Conservation (phyloP, 768 basidiomycete species). For the Scleroderma citrinum region DNA sequence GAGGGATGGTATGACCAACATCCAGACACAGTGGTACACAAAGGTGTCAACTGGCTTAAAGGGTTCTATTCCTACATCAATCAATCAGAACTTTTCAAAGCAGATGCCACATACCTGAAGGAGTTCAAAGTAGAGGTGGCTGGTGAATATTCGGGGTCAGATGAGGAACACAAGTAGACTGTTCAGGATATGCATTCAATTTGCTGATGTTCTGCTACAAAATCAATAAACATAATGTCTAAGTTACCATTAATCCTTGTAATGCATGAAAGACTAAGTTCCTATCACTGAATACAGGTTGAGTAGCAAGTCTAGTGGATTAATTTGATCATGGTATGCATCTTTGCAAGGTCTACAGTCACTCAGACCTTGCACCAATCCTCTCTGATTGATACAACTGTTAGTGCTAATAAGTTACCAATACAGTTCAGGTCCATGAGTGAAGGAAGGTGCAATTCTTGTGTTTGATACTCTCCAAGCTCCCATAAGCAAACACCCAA, state of each 20-base stretch:
- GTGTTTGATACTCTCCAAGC: too few relatives aligned
- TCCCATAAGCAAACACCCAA: too few relatives aligned
- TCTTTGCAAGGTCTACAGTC: neutral
- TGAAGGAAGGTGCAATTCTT: neutral
- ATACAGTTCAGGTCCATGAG: neutral
- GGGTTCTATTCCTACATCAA: too few relatives aligned
- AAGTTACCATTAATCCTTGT: too few relatives aligned
- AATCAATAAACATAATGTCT: too few relatives aligned
- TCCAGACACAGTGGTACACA: too few relatives aligned
- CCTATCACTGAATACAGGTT: neutral
- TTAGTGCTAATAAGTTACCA: neutral
- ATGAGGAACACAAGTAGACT: neutral
- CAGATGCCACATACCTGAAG: neutral
- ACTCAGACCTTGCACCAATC: too few relatives aligned
- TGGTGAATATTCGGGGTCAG: neutral
- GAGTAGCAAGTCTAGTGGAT: neutral
- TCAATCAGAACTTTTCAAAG: too few relatives aligned
- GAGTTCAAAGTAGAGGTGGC: neutral
- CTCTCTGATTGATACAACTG: too few relatives aligned
- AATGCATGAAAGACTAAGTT: neutral
- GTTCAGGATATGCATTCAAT: neutral
- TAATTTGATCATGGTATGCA: neutral
- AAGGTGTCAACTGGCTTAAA: too few relatives aligned
- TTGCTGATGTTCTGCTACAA: neutral
- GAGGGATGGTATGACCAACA: too few relatives aligned